These are phyloP conservation scores for Ramularia endophylla DNA, from an alignment of 2,329 filamentous ascomycete genomes.

Conservation along the genomic window DNA sequence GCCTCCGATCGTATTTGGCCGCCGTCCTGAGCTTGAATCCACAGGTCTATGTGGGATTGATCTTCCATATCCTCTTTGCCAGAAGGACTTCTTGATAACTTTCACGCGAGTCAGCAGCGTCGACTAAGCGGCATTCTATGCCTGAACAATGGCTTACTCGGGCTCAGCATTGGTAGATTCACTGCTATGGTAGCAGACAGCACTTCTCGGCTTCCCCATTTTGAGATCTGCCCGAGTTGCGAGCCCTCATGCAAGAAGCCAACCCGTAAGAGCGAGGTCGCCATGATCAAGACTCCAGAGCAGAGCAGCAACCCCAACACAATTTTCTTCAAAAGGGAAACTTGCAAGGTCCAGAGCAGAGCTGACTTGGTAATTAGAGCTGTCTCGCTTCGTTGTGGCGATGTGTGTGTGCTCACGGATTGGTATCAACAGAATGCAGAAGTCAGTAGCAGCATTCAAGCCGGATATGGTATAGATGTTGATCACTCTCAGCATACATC, in stretches of 20 bases:
- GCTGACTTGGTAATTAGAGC: no score
- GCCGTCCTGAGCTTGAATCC: no score
- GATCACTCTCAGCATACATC: conserved; percentile 20
- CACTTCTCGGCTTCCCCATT: conserved; percentile 35
- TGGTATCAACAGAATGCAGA: conserved; percentile 28
- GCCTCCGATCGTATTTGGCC: no score
- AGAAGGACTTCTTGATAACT: conserved; percentile 7
- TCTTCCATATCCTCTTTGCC: not conserved
- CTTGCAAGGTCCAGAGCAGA: conserved; percentile 26
- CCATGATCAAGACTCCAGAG: conserved; percentile 34
- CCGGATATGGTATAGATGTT: conserved; percentile 27
- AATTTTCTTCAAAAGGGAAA: conserved; percentile 29
- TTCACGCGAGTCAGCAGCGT: not conserved
- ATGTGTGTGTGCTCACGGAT: no score
- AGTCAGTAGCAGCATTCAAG: conserved; percentile 31
- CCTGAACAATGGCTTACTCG: conserved; percentile 8
- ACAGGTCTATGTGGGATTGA: no score
- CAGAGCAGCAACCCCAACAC: conserved; percentile 30
- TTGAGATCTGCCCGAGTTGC: conserved; percentile 30
- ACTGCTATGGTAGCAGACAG: conserved; percentile 32
- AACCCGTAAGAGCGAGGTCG: conserved; percentile 30
- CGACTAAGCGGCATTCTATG: not conserved
- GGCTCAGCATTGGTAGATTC: conserved; percentile 30
- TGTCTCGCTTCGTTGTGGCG: no score
- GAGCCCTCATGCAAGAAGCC: conserved; percentile 24